Conservation (phyloP, 768 basidiomycete genomes). For the Dentipellis sp. region DNA sequence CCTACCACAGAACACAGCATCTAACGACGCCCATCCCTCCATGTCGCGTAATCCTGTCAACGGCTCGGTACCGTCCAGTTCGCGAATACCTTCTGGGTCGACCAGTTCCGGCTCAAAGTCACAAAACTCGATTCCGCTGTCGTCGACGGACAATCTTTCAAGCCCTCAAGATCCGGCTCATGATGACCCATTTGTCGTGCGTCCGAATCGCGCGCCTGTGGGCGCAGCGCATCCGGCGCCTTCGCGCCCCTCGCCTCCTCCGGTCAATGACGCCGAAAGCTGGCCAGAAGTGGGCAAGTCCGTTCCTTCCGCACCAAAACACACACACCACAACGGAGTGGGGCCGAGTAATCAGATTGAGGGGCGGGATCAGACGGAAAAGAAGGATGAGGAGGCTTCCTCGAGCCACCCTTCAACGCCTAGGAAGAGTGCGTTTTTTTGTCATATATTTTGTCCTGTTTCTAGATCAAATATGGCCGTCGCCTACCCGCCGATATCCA, state of each 20-base stretch:
- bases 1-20: slow-evolving; percentile 2
- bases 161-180: slow-evolving; percentile 6
- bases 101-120: not conserved
- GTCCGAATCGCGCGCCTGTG: slow-evolving; percentile 24
- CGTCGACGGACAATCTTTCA: slow-evolving; percentile 2
- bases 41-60: not conserved
- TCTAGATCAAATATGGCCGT: not conserved
- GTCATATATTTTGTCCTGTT: not conserved
- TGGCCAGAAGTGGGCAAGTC: slow-evolving; percentile 39
- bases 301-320: slow-evolving; percentile 4
- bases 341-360: slow-evolving; percentile 8
- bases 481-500: slow-evolving; percentile 2
- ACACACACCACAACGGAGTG: slow-evolving; percentile 7
- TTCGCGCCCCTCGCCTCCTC: slow-evolving; percentile 14
- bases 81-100: slow-evolving; percentile 2
- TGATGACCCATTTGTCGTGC: slow-evolving; percentile 39
- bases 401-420: slow-evolving; percentile 22
- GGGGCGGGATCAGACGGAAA: slow-evolving; percentile 15
- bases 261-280: slow-evolving; percentile 26
- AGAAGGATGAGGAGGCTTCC: slow-evolving; percentile 13
- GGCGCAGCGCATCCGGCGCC: slow-evolving; percentile 1
- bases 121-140: not conserved
- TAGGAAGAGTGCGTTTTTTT: slow-evolving; percentile 27
- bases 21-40: slow-evolving; percentile 2
- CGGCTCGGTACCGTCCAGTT: not conserved